These are phyloP conservation scores for Gynochthodes officinalis DNA, from an alignment of 257 asterid species.

Conservation along the genomic window DNA sequence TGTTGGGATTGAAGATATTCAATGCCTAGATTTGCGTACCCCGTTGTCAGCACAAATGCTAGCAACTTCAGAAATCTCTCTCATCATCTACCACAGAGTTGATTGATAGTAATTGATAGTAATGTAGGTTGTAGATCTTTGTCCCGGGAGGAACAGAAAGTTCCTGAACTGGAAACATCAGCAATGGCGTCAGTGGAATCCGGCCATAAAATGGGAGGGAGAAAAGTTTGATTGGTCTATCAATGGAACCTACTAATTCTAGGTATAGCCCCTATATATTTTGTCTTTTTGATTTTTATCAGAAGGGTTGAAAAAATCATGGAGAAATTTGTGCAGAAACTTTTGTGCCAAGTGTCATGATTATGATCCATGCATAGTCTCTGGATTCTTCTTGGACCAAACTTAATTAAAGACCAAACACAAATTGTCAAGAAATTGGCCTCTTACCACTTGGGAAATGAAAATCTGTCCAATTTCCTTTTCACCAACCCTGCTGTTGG, in stretches of 20 bases:
- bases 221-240: neutral
- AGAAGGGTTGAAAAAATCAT: neutral
- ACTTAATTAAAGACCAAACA: neutral
- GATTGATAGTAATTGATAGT: no score
- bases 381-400: neutral
- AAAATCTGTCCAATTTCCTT: neutral
- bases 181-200: neutral
- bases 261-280: no score
- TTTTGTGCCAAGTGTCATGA: neutral
- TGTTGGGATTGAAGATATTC: neutral
- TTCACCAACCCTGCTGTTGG: no score
- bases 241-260: neutral
- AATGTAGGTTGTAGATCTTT: no score
- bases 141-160: no score
- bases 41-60: neutral
- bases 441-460: neutral
- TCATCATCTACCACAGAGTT: no score
- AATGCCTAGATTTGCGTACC: neutral
- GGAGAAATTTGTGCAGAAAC: constrained; percentile 4
- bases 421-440: neutral
- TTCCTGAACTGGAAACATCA: neutral
- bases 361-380: neutral
- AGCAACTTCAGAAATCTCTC: no score
- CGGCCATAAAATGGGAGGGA: neutral
- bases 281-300: neutral